phyloP scores from a whole-genome alignment of 1,284 basidiomycete genomes.

The Cryptococcus floricola region DNA sequence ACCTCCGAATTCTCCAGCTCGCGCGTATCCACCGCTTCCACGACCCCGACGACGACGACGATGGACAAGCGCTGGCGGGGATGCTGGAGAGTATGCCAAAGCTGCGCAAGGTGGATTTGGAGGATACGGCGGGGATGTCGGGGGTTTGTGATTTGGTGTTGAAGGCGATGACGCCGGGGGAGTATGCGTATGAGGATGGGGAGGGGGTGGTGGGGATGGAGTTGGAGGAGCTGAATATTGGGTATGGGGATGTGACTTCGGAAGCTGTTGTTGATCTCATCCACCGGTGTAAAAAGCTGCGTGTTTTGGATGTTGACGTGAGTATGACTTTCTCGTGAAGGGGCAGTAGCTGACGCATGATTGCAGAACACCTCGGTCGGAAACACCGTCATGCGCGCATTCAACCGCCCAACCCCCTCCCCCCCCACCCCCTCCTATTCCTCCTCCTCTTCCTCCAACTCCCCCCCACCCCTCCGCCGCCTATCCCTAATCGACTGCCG shows the following conservation, averaged over 20 bases:
- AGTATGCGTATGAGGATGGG: slow-evolving; percentile 3
- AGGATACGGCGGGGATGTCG: slow-evolving; percentile 60
- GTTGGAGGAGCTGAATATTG: slow-evolving; percentile 70
- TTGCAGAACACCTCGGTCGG: slow-evolving; percentile 63
- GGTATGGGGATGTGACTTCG: slow-evolving; percentile 64
- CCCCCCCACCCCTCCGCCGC: neutral
- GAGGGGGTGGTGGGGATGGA: slow-evolving; percentile 55
- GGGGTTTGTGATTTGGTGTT: slow-evolving; percentile 70
- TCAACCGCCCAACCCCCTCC: slow-evolving; percentile 58
- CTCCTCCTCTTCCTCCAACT: neutral
- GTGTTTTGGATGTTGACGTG: slow-evolving; percentile 65
- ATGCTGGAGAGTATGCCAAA: slow-evolving; percentile 66
- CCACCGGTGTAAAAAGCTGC: slow-evolving; percentile 59
- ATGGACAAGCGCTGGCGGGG: slow-evolving; percentile 46
- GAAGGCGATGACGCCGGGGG: slow-evolving; percentile 55
- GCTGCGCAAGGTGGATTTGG: slow-evolving; percentile 75
- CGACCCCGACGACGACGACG: slow-evolving; percentile 2
- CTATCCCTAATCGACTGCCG: slow-evolving; percentile 73
- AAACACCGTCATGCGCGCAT: slow-evolving; percentile 61
- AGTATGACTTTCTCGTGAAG: slow-evolving; percentile 13
- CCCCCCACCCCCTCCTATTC: slow-evolving; percentile 1
- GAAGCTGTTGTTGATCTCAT: slow-evolving; percentile 64
- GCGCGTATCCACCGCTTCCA: slow-evolving; percentile 58
- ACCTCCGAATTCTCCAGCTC: slow-evolving; percentile 75
- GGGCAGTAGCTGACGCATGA: neutral